Percentiles rank a stretch among this genome's conserved stretches.
phyloP scores from a whole-genome alignment of 1,139 yeast genomes.

The Yamadazyma taylorii region DNA sequence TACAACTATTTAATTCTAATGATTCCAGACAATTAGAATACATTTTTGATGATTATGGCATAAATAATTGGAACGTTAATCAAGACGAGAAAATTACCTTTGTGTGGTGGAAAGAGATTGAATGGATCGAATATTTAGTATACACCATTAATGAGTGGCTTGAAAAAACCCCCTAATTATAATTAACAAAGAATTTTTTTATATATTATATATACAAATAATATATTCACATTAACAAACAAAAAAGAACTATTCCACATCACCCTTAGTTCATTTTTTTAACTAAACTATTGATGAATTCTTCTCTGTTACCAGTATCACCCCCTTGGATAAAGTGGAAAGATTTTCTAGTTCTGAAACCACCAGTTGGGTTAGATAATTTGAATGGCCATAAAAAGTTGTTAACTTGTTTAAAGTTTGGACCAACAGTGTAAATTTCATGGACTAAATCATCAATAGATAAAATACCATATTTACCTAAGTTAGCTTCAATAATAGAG shows the following conservation, averaged over 20 bases:
- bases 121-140: slow-evolving; percentile 32
- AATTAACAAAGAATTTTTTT: slow-evolving; percentile 6
- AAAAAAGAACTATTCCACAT: too few relatives aligned
- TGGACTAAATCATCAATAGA: slow-evolving; percentile 97
- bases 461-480: slow-evolving; percentile 96
- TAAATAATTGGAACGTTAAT: slow-evolving; percentile 10
- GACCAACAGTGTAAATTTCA: slow-evolving; percentile 98
- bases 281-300: slow-evolving; percentile 95
- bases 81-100: slow-evolving; percentile 14
- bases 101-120: slow-evolving; percentile 37
- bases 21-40: slow-evolving; percentile 11
- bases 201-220: slow-evolving; percentile 10
- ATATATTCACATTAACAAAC: slow-evolving; percentile 7
- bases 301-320: slow-evolving; percentile 99
- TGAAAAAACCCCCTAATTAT: slow-evolving; percentile 1
- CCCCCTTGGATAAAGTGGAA: slow-evolving; percentile 99
- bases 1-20: not conserved
- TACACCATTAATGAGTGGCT: slow-evolving; percentile 24
- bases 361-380: slow-evolving; percentile 98
- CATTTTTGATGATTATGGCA: slow-evolving; percentile 24
- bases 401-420: slow-evolving; percentile 99
- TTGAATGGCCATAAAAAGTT: slow-evolving; percentile 99
- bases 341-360: slow-evolving; percentile 99
- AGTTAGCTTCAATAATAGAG: slow-evolving; percentile 87
- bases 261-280: slow-evolving; percentile 85